Base-by-base conservation (phyloP, 169 alveolate species). In the Fabrea salina region DNA sequence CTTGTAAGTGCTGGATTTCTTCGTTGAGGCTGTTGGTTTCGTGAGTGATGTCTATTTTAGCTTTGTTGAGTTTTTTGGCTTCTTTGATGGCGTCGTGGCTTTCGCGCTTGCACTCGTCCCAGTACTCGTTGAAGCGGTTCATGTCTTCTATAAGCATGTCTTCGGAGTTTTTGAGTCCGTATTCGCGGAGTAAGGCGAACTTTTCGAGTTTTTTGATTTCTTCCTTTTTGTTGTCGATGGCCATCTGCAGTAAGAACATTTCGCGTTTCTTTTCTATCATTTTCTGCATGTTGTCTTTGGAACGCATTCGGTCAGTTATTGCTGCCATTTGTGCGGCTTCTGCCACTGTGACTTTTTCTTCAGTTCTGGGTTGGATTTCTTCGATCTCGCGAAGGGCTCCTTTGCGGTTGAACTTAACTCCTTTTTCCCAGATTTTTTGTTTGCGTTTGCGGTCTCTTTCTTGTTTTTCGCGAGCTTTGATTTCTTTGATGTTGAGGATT, bases 191-290 rank as follows among this genome's bases (percentile, higher is more conserved):
- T 7, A 76, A 37, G n/a, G 93, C 87, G 58, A 61, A 89, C 70
- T 87, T 84, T 79, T 86, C 93, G 25, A 85, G 83, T 43, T 88
- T 71, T 49, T 86, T 66, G n/a, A 86, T 91, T 74, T 87, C 89
- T 32, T 78, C 80, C 51, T 83, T 58, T 68, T 91, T 91, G n/a
- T 83, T 84, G 41, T 82, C 90, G 43, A 91, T 86, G 82, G 87
- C 75, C 88, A 87, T 80, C 57, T 88, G 83, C 30, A 91, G 86
- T 22, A 91, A 58, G 49, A 85, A 78, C 93, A 91, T 91, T 84
- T 91, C 95, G 35, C 93, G 57, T 75, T 91, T 91, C 82, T 91
- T 91, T 47, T 87, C 95, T 27, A 91, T 81, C 40, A 87, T 84
- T 77, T 85, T 71, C 54, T 84, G 82, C 78, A 91, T 79, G 43